Conservation (phyloP, 306 rosid genomes). For the Sechiopsis laciniata region DNA sequence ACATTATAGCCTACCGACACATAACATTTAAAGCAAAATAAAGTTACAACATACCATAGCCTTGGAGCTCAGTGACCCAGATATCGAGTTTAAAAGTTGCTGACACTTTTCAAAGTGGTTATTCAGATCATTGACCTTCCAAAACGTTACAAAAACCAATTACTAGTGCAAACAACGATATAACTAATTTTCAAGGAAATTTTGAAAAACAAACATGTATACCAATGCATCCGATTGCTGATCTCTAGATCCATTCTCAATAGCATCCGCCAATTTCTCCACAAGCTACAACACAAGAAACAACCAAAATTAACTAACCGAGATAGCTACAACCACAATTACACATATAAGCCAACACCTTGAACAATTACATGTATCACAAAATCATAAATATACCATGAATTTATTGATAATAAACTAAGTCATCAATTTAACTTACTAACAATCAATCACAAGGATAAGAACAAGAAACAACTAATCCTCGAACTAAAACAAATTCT, state of each 20-base stretch:
- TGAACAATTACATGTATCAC: too few species aligned
- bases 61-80: constrained; percentile 65
- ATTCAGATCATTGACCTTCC: constrained; percentile 65
- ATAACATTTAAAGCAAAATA: not conserved
- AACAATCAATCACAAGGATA: too few species aligned
- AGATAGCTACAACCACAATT: too few species aligned
- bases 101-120: constrained; percentile 86
- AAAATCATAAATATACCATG: too few species aligned
- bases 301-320: not conserved
- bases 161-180: not conserved
- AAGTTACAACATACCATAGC: constrained; percentile 57
- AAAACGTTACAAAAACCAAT: constrained; percentile 17
- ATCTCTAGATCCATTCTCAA: constrained; percentile 70
- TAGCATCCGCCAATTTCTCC: constrained; percentile 73
- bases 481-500: too few species aligned
- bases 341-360: too few species aligned
- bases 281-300: constrained; percentile 43
- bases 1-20: not conserved
- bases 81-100: constrained; percentile 74
- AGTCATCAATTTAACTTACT: too few species aligned
- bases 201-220: not conserved
- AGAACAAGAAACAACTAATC: too few species aligned
- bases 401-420: too few species aligned
- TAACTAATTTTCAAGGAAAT: not conserved
- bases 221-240: constrained; percentile 86